Evolutionary conservation across 768 basidiomycete genomes (phyloP), one percentile per base, ranked within the genome.

Genomic region (Phanerodontia chrysosporium): DNA sequence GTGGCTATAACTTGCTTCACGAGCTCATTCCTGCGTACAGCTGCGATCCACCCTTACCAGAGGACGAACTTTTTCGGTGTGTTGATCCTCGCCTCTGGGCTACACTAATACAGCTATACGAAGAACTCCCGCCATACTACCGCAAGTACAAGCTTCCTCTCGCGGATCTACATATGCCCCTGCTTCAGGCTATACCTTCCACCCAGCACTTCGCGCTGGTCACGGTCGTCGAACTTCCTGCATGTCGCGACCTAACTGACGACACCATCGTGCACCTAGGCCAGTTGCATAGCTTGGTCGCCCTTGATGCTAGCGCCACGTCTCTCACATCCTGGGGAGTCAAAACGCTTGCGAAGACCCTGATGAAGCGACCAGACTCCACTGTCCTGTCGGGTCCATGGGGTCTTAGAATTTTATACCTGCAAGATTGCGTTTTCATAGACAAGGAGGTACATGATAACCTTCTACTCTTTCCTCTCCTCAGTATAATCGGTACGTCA

Each of bases 81-180:
- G 67, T 80, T 1, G 81, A 87, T 63, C 86, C 89, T 1, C 73
- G 78, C 12, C 71, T 87, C 14, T 90, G 89, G 87, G 82, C 79
- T 0, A 73, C 79, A 21, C 58, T 92, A 45, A 74, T 80, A 4
- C 90, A 89, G 65, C 65, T 89, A 29, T 84, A 84, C 65, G 66
- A 79, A 64, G 58, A 70, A 32, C 76, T 90, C 7, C 87, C 90
- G 0, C 32, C 69, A 0, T 57, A 32, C 24, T 73, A 83, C 56
- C 65, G 64, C 1, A 65, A 67, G 0, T 82, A 80, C 67, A 61
- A 69, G 21, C 67, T 87, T 16, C 79, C 84, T 2, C 79, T 90
- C 28, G 72, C 78, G 0, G 83, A 89, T 64, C 65, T 66, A 6
- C 76, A 83, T 61, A 70, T 87, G 0, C 80, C 80, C 2, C 71